Conservation (phyloP, 441 rosid species). For the Euphorbia schlechtendalii region DNA sequence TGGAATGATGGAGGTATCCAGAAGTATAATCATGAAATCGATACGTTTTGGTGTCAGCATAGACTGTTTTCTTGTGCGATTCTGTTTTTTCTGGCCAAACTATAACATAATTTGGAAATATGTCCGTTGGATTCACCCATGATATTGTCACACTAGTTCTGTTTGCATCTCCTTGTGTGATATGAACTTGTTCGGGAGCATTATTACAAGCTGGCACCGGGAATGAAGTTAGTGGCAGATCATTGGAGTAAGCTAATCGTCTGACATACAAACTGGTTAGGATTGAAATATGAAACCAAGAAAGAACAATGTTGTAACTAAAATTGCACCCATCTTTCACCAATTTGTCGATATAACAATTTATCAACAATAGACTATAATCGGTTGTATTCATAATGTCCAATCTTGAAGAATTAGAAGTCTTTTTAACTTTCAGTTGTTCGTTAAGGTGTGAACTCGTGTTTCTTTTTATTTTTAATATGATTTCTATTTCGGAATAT, state of each 20-base stretch:
- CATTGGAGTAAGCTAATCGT: slow-evolving; percentile 25
- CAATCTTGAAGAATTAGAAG: no score
- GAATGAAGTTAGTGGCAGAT: slow-evolving; percentile 51
- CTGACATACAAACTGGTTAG: slow-evolving; percentile 50
- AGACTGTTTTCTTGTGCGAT: slow-evolving; percentile 15
- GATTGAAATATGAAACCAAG: slow-evolving; percentile 19
- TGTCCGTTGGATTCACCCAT: slow-evolving; percentile 41
- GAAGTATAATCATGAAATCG: slow-evolving; percentile 44
- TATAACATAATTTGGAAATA: slow-evolving; percentile 26
- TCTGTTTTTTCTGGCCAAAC: slow-evolving; percentile 31
- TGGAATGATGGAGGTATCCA: slow-evolving; percentile 56
- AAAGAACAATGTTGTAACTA: not conserved
- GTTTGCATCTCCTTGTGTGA: slow-evolving; percentile 53
- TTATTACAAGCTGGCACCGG: slow-evolving; percentile 41
- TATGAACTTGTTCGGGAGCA: slow-evolving; percentile 69
- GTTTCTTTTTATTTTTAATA: no score
- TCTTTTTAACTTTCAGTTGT: no score
- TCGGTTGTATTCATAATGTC: no score
- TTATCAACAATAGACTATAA: no score
- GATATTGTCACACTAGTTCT: slow-evolving; percentile 55
- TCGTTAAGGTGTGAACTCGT: no score
- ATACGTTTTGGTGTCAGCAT: slow-evolving; percentile 27
- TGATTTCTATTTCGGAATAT: no score
- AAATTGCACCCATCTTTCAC: not conserved
- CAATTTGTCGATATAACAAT: no score